Conservation (phyloP, 768 basidiomycete genomes). For the Tricholoma terreum region DNA sequence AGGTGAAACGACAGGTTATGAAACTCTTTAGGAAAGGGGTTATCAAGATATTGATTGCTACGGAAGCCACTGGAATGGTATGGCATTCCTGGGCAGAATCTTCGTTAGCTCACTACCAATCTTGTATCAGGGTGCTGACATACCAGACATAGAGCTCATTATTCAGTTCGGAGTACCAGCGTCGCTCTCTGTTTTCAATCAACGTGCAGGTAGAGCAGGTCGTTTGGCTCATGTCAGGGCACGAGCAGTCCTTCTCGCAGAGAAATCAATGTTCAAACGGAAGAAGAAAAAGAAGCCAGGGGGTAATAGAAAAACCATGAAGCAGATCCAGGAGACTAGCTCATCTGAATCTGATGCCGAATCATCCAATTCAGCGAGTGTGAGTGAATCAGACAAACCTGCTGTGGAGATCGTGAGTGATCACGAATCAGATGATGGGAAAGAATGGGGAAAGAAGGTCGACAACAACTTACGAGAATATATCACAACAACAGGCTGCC, state of each 20-base stretch:
- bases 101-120: background rate
- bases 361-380: background rate
- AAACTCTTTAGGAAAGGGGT: constrained; percentile 20
- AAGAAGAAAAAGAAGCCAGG: constrained; percentile 9
- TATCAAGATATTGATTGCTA: constrained; percentile 25
- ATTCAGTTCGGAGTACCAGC: constrained; percentile 32
- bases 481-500: constrained; percentile 24
- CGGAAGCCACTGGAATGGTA: constrained; percentile 38
- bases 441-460: constrained; percentile 28
- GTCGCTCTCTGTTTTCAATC: constrained; percentile 31
- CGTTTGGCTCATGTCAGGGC: constrained; percentile 18
- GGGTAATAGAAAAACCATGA: background rate
- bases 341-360: background rate
- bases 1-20: constrained; percentile 22
- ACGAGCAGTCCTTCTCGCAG: constrained; percentile 23
- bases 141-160: constrained; percentile 33
- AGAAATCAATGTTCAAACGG: constrained; percentile 27
- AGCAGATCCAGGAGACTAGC: background rate
- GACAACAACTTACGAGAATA: constrained; percentile 28
- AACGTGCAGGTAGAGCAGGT: constrained; percentile 30
- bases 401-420: background rate
- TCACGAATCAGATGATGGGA: constrained; percentile 12
- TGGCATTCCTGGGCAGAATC: no score
- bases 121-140: constrained; percentile 29
- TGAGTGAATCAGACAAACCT: no score